These are phyloP conservation scores for Picea mariana DNA, from an alignment of 83 land plant species.

Conservation along the genomic window DNA sequence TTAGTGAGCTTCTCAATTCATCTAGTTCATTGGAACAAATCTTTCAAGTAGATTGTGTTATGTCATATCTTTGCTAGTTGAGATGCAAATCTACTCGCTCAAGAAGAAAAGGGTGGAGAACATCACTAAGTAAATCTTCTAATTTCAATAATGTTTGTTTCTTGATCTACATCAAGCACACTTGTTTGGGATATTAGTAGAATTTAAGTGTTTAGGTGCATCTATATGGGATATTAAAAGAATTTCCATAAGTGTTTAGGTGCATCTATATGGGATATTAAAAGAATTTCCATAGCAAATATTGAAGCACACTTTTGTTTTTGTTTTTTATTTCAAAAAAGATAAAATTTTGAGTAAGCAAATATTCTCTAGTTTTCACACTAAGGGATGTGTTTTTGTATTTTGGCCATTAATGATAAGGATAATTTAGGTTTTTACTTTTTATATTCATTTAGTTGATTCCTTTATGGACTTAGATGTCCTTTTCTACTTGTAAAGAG, in stretches of 20 bases:
- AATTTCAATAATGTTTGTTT: not conserved
- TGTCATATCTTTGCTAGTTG: not conserved
- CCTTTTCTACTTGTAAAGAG: not conserved
- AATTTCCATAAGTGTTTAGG: too few relatives aligned
- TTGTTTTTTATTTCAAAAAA: not conserved
- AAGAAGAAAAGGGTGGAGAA: too few relatives aligned
- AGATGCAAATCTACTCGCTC: not conserved
- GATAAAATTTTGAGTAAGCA: not conserved
- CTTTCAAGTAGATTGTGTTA: not conserved
- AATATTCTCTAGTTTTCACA: not conserved
- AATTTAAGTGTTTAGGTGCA: too few relatives aligned
- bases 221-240: too few relatives aligned
- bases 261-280: too few relatives aligned
- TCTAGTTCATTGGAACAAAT: conserved; percentile 2
- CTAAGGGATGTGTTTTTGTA: not conserved
- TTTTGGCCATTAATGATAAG: too few relatives aligned
- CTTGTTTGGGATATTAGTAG: too few relatives aligned
- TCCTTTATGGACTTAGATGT: too few relatives aligned
- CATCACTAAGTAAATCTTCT: not conserved
- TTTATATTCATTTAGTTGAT: too few relatives aligned
- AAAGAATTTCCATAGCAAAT: not conserved
- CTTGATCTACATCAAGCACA: not conserved
- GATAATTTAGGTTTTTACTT: not conserved
- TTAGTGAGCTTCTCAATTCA: not conserved
- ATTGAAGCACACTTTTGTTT: not conserved